Base-by-base conservation (phyloP, 2,329 filamentous ascomycete genomes). In the Colletotrichum graminicola region DNA sequence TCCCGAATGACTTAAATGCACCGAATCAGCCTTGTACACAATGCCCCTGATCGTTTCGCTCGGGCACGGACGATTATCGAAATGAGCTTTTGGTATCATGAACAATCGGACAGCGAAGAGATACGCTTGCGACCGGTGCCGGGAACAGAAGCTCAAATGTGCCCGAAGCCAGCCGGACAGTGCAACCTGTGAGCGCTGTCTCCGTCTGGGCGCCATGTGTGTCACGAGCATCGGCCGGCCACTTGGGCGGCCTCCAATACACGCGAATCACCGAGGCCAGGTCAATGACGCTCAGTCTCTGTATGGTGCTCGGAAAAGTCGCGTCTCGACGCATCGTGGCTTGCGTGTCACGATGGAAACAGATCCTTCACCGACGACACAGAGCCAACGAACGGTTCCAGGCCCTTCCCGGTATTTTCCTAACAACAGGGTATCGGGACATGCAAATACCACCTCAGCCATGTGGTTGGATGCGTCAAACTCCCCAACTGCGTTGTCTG, bases 81-180 rank as follows among this genome's bases (percentile, higher is more conserved):
- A 41, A 57, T 5, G 7, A 3, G 21, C 18, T 23, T 10, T 12
- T 21, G n/a, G n/a, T 26, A 41, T 16, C 36, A 57, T 57, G 54
- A 39, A 57, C 54, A 57, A 23, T 11, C 54, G 26, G 54, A 57
- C 54, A 57, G 54, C 54, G 6, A 57, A 57, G 54, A 39, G 54
- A 57, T 57, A 57, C 14, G 54, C 54, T 41, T 57, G 54, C 54
- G 54, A 57, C 54, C 54, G 54, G 10, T 57, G 54, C 34, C 54
- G 54, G 54, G 54, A 57, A 14, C 54, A 57, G 54, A 57, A 57
- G 54, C 54, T 57, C 34, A 39, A 41, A 57, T 57, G 54, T 57
- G 18, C 54, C 34, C 54, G 54, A 57, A 57, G 34, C 54, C 54
- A 57, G 21, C 34, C 54, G 54, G 54, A 57, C n/a, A 39, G 21